Evolutionary conservation across 2,329 filamentous ascomycete species (phyloP), one percentile per base, ranked within the genome.

Genomic region (Cercospora citrullina): DNA sequence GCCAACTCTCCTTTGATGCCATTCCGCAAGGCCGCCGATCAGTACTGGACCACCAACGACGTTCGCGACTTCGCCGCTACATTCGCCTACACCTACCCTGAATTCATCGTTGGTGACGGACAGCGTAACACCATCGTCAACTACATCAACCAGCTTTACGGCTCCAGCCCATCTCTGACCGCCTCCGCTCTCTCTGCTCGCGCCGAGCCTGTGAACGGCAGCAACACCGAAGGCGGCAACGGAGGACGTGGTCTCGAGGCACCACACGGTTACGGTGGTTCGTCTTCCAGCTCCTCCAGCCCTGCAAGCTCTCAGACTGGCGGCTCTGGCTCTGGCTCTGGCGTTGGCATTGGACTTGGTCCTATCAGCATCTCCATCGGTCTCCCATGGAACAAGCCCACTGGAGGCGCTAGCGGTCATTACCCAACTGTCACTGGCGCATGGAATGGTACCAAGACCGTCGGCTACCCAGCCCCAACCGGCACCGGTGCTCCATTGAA

Each of bases 31-130:
- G 82, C 85, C 63, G 74, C 78, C 1, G 81, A 84, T 65, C 83
- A 83, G 2, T 91, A 90, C 78, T 93, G 90, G 88, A 90, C 86
- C 9, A 90, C 90, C 0, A 84, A 89, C 65, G 83, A 82, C 68
- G 84, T 87, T 21, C 85, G 90, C 0, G 91, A 94, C 51, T 83
- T 85, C 53, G 86, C 86, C 10, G 82, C 84, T 39, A 82, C 81
- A 1, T 90, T 95, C 78, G 88, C 89, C 12, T 95, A 95, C 77
- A 89, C 87, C 0, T 96, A 96, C 76, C 83, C 88, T 0, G 92
- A 94, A 72, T 86, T 88, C 51, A 73, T 82, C 16, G 80, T 76
- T 68, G 77, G 77, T 0, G 77, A 79, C 3, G 77, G 83, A 1
- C 83, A 93, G 72, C 64, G 77, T 0, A 76, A 78, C 2, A 77